phyloP scores from a whole-genome alignment of 192 early-diverging fungal species.

The Coemansia sp. region DNA sequence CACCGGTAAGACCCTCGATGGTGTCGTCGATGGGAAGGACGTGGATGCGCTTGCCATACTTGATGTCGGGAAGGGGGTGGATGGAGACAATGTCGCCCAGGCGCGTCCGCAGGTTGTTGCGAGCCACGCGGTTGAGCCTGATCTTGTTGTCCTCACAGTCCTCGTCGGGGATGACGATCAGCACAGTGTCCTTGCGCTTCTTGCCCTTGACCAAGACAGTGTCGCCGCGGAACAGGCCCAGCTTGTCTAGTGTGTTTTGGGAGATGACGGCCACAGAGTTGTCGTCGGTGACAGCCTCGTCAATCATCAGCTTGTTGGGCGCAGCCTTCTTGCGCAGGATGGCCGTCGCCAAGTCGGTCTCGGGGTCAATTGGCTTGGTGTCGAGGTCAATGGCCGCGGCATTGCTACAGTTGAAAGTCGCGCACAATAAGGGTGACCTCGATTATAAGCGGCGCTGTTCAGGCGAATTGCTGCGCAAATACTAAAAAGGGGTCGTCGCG shows the following conservation, averaged over 20 bases:
- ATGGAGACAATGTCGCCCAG: conserved; percentile 97
- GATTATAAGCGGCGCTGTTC: not conserved
- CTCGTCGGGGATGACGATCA: conserved; percentile 94
- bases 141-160: conserved; percentile 91
- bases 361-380: conserved; percentile 56
- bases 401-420: conserved; percentile 18
- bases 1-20: conserved; percentile 96
- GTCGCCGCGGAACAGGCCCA: conserved; percentile 95
- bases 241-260: conserved; percentile 89
- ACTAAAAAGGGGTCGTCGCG: not conserved
- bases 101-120: conserved; percentile 93
- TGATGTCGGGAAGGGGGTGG: conserved; percentile 91
- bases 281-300: conserved; percentile 96
- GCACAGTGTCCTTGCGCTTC: conserved; percentile 95
- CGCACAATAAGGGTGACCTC: not conserved
- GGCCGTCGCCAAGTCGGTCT: conserved; percentile 88
- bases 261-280: conserved; percentile 93
- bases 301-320: conserved; percentile 99
- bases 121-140: conserved; percentile 93
- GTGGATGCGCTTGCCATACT: conserved; percentile 96
- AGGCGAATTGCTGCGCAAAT: not conserved
- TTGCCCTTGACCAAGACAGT: conserved; percentile 97
- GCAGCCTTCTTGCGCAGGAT: conserved; percentile 95
- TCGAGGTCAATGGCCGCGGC: conserved; percentile 40
- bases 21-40: conserved; percentile 98